These are phyloP conservation scores for Aspergillus fructus DNA, from an alignment of 2,329 filamentous ascomycete species.

Conservation along the genomic window DNA sequence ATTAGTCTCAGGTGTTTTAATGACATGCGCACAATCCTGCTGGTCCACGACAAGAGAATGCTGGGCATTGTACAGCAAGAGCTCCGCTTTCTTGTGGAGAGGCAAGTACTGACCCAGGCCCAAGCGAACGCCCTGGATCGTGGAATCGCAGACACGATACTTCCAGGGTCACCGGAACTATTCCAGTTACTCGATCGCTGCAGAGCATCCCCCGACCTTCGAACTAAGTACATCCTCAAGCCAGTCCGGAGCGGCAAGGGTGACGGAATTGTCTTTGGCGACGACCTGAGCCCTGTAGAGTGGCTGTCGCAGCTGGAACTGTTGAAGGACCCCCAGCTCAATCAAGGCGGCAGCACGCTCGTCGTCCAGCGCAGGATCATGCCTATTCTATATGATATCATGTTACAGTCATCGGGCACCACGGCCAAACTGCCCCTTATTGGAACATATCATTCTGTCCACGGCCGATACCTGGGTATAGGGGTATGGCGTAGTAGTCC, in stretches of 20 bases:
- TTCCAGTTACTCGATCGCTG: background rate
- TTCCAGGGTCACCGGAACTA: constrained; percentile 26
- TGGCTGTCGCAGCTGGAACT: too few species aligned
- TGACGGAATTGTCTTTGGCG: constrained; percentile 26
- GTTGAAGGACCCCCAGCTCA: too few species aligned
- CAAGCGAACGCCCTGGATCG: constrained; percentile 19
- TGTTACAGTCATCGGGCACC: background rate
- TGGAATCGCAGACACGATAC: constrained; percentile 23
- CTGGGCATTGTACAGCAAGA: constrained; percentile 34
- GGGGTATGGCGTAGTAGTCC: constrained; percentile 17
- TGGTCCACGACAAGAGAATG: constrained; percentile 36
- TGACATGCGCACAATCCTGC: constrained; percentile 31
- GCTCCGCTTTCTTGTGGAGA: constrained; percentile 16
- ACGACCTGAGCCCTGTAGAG: too few species aligned
- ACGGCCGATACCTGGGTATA: constrained; percentile 26
- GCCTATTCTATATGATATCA: constrained; percentile 9
- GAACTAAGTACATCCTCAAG: constrained; percentile 26
- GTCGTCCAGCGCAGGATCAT: constrained; percentile 24
- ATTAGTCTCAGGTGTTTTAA: constrained; percentile 31
- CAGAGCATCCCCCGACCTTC: background rate
- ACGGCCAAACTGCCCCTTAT: constrained; percentile 17
- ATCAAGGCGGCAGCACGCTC: too few species aligned
- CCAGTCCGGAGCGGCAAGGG: constrained; percentile 24
- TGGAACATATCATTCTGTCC: constrained; percentile 26
- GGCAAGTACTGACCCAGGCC: constrained; percentile 13